A percentile compares a stretch with the other conserved stretches of the same genome.
Conservation (phyloP, 2,329 filamentous ascomycete genomes). For the Colletotrichum nymphaeae region DNA sequence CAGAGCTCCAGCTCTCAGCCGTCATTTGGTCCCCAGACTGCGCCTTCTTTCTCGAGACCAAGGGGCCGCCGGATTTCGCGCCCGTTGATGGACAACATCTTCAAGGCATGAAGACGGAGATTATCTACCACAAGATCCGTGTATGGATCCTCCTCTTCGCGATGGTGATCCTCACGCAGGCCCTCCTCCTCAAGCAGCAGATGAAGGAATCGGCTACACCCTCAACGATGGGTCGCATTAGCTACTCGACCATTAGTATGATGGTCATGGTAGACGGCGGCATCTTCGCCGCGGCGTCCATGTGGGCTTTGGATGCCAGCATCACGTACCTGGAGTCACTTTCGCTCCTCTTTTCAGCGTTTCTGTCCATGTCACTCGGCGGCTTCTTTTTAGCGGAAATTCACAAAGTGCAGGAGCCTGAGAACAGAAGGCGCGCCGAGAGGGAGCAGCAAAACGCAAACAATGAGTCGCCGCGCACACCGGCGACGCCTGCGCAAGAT, state of each 20-base stretch:
- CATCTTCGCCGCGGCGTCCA: conserved; percentile 66
- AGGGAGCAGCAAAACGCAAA: conserved; percentile 38
- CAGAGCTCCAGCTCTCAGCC: conserved; percentile 70
- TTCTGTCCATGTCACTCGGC: conserved; percentile 68
- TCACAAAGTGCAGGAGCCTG: conserved; percentile 70
- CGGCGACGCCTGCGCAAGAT: conserved; percentile 40
- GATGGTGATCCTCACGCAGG: conserved; percentile 68
- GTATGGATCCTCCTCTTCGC: conserved; percentile 69
- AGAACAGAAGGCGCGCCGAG: conserved; percentile 57
- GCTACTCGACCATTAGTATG: conserved; percentile 70
- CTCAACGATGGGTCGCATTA: conserved; percentile 74
- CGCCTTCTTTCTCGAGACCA: conserved; percentile 73
- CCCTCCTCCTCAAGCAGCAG: conserved; percentile 71
- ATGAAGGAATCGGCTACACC: conserved; percentile 76
- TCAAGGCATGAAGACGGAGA: conserved; percentile 69
- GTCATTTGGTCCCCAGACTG: conserved; percentile 77
- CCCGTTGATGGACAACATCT: conserved; percentile 66
- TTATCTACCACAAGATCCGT: conserved; percentile 67
- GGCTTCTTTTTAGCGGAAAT: conserved; percentile 70
- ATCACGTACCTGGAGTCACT: conserved; percentile 68
- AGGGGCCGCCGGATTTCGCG: conserved; percentile 68
- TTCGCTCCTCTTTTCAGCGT: conserved; percentile 60
- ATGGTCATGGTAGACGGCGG: conserved; percentile 74
- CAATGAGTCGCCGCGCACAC: conserved; percentile 39
- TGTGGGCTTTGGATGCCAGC: conserved; percentile 66